These are phyloP conservation scores for Silene conica DNA, from an alignment of 148 eudicot genomes.

Conservation along the genomic window DNA sequence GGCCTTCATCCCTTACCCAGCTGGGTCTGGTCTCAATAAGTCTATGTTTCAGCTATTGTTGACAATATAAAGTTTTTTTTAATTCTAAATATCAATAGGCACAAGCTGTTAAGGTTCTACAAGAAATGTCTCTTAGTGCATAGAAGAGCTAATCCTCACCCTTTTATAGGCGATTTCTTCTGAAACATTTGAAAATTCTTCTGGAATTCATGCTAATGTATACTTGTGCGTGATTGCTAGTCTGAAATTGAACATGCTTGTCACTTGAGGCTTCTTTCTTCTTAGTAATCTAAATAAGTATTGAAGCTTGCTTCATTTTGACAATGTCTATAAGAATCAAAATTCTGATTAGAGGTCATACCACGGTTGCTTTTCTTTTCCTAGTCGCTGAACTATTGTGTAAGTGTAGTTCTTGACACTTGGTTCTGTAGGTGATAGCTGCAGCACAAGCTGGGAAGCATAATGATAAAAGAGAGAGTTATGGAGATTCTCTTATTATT, in stretches of 20 bases:
- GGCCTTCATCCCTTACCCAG: no score
- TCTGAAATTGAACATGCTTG: background rate
- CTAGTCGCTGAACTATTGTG: background rate
- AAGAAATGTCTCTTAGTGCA: background rate
- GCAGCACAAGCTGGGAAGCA: slow-evolving; percentile 97
- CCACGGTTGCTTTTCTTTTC: background rate
- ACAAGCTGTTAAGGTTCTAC: background rate
- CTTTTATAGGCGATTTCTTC: background rate
- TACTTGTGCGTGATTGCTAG: background rate
- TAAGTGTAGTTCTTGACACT: slow-evolving; percentile 10
- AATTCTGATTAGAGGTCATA: background rate
- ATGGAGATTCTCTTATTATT: slow-evolving; percentile 80
- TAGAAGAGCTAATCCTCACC: no score
- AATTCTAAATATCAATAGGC: no score
- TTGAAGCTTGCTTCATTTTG: background rate
- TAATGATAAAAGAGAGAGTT: slow-evolving; percentile 84
- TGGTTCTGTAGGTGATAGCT: slow-evolving; percentile 68
- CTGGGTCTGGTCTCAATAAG: no score
- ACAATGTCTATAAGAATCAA: background rate
- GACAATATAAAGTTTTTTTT: no score
- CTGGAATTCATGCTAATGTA: background rate
- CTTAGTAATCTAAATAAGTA: background rate
- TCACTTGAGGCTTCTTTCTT: background rate
- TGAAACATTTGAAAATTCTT: background rate
- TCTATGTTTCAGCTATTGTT: no score